Base-by-base conservation (phyloP, 331 rosid genomes). In the Erythrophleum ivorense region DNA sequence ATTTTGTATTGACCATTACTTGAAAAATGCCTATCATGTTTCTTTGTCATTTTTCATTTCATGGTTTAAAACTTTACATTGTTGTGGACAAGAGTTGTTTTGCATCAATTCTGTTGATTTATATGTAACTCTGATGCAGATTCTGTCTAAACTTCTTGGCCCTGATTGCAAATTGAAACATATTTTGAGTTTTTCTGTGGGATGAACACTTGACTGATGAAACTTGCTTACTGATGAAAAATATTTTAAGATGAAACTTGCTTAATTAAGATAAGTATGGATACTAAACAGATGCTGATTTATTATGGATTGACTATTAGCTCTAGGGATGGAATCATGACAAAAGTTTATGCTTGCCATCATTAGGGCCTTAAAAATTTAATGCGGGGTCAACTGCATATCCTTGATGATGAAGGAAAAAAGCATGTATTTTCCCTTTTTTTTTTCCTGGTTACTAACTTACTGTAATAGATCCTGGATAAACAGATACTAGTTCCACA, bases 131-230 rank as follows among this genome's bases (percentile, higher is more conserved):
- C 34, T 55, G 57, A 21, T 80, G 66, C 19, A 15, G 14, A 62
- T 54, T 80, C 58, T 54, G 45, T 66, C 70, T 55, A 18, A 62
- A 62, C 33, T 64, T 77, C 31, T 68, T 38, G 66, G 53, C 66
- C 41, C 69, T 54, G 66, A 16, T 80, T 57, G 72, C 82, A 63
- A 80, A 66, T 53, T 49, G 65, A 64, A 53, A 18, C 78, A 60
- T 40, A 63, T 58, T 78, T 80, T 80, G 45, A 54, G 64, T 53
- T 78, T 48, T 83, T 12, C 7, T 68, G 66, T 78, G 50, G 71
- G 59, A 72, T 63, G 71, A 36, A 78, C 16, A 14, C 21, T 40
- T 60, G 1, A 62, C 67, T 41, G 79, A 41, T 71, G 62, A 73
- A 62, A 33, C 34, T 64, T 54, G 54, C 58, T 58, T 29, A 3